Evolutionary conservation across 2,329 filamentous ascomycete species (phyloP), one percentile per base, ranked within the genome.

Genomic region (Fusarium brachygibbosum): DNA sequence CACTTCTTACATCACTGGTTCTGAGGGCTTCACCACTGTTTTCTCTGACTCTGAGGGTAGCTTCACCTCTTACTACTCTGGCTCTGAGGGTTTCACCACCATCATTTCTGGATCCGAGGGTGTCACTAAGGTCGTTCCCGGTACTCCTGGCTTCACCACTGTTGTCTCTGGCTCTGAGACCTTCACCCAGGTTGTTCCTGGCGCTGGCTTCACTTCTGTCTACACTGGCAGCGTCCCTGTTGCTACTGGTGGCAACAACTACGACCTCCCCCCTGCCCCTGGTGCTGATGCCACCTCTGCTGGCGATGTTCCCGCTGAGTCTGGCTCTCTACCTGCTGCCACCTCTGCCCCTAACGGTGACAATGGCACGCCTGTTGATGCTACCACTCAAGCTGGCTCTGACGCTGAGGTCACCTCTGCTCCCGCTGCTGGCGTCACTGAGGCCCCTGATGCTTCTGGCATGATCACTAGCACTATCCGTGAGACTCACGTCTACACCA

Each of bases 401-500:
- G 59, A 68, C 21, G 63, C 46, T 16, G 57, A 58, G 17, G 41
- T 46, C 38, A 68, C 51, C 14, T 53, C 63, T 42, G 58, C 63
- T 31, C 46, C 21, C 21, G 50, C 58, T 19, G n/a, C 58, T n/a
- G 40, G 29, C 11, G 50, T 56, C 50, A 67, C 65, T 4, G 34
- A 58, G 28, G 58, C 55, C 34, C 56, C 61, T 16, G 66, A 66
- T 23, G 58, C 51, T 49, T 61, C 56, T 37, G 66, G 66, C 55
- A 62, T 70, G 31, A 59, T 70, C 44, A 74, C 72, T 35, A 68
- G 62, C 60, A 75, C 74, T 23, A 50, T 71, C 31, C 66, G 52
- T 7, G 65, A 67, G 46, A 76, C 75, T 34, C 70, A 70, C 11
- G 50, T 64, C 35, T 76, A 75, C 63, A 76, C 75, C 44, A 73